A percentile compares a stretch with the other conserved stretches of the same genome.
phyloP scores from a whole-genome alignment of 1,139 yeast genomes.

The Magnusiomyces ingens region DNA sequence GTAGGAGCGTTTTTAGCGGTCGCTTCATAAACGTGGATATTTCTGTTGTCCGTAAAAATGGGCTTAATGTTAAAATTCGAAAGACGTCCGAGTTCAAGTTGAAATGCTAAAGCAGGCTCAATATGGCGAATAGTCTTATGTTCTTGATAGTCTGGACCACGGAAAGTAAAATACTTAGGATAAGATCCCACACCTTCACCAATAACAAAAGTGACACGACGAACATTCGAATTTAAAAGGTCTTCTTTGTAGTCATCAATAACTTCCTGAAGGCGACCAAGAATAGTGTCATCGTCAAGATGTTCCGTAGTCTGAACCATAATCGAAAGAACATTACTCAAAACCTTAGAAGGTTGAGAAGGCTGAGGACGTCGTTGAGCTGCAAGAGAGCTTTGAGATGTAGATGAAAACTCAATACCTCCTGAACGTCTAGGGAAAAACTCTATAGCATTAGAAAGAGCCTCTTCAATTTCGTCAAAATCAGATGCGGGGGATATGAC shows the following conservation, averaged over 20 bases:
- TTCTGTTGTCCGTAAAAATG: constrained; percentile 92
- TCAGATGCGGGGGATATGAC: constrained; percentile 76
- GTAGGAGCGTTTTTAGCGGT: constrained; percentile 88
- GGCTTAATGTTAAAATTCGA: constrained; percentile 93
- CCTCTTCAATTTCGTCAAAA: constrained; percentile 84
- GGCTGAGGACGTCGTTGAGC: constrained; percentile 30
- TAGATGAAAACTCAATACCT: constrained; percentile 24
- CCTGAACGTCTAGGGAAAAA: constrained; percentile 45
- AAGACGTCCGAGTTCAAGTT: constrained; percentile 87
- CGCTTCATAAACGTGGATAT: constrained; percentile 95
- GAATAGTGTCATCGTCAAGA: constrained; percentile 60
- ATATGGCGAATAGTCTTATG: constrained; percentile 94
- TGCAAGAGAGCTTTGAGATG: constrained; percentile 30
- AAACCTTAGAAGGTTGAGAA: constrained; percentile 33
- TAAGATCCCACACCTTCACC: constrained; percentile 79
- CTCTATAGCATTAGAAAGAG: constrained; percentile 69
- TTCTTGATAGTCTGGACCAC: constrained; percentile 67
- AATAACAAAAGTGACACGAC: constrained; percentile 88
- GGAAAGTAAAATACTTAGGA: constrained; percentile 93
- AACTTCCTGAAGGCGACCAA: constrained; percentile 56
- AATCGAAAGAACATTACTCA: constrained; percentile 75
- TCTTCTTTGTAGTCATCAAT: constrained; percentile 66
- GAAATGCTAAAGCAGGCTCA: constrained; percentile 98
- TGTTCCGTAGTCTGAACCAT: constrained; percentile 72
- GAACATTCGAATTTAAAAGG: constrained; percentile 60